These are phyloP conservation scores for Ceratocystis colombiana DNA, from an alignment of 2,329 filamentous ascomycete species.

Conservation along the genomic window DNA sequence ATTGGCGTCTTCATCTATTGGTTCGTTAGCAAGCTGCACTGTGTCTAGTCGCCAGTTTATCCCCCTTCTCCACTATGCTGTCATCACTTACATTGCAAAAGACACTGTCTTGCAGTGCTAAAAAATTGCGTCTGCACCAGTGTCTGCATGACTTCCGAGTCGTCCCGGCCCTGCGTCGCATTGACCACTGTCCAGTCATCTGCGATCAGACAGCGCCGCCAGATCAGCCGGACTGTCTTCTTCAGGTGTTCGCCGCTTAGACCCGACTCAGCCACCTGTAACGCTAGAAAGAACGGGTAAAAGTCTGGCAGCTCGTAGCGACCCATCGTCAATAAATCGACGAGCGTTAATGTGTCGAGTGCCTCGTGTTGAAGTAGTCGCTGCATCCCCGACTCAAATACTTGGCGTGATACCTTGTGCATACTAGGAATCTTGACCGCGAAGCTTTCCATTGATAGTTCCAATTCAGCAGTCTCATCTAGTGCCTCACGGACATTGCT, in stretches of 20 bases:
- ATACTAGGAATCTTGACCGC: slow-evolving; percentile 46
- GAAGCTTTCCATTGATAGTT: slow-evolving; percentile 64
- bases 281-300: slow-evolving; percentile 64
- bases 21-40: slow-evolving; percentile 11
- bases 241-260: slow-evolving; percentile 47
- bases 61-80: not conserved
- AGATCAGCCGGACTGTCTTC: slow-evolving; percentile 56
- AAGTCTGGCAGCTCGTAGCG: slow-evolving; percentile 25
- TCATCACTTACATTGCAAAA: slow-evolving; percentile 51
- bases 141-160: slow-evolving; percentile 53
- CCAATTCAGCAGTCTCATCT: slow-evolving; percentile 66
- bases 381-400: slow-evolving; percentile 61
- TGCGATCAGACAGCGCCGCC: slow-evolving; percentile 73
- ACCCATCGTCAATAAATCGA: slow-evolving; percentile 74
- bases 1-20: slow-evolving; percentile 35
- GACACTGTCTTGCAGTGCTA: slow-evolving; percentile 53
- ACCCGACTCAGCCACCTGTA: slow-evolving; percentile 49
- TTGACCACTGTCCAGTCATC: slow-evolving; percentile 80
- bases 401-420: slow-evolving; percentile 54
- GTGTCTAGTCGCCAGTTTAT: slow-evolving; percentile 30
- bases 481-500: slow-evolving; percentile 61
- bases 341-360: slow-evolving; percentile 53
- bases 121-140: slow-evolving; percentile 59
- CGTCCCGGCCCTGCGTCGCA: slow-evolving; percentile 63
- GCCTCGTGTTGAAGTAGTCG: slow-evolving; percentile 61